These are phyloP conservation scores for Venturia asperata DNA, from an alignment of 2,329 filamentous ascomycete genomes.

Conservation along the genomic window DNA sequence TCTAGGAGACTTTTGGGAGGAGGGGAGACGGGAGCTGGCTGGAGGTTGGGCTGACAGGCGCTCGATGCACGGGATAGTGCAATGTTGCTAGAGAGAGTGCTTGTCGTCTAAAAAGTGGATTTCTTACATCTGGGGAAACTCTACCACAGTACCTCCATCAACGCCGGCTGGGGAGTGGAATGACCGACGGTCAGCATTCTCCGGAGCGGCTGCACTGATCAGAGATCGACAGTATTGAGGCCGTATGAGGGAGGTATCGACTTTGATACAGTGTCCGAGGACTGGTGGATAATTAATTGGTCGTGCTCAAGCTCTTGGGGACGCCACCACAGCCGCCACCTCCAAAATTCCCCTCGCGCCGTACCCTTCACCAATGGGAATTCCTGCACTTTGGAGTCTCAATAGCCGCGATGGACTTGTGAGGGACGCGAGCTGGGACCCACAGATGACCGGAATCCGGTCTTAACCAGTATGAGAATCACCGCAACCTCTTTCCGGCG, in stretches of 20 bases:
- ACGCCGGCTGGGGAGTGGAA: background rate
- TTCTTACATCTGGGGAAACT: background rate
- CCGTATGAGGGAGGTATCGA: background rate
- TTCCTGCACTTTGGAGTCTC: background rate
- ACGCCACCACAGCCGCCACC: too few relatives aligned
- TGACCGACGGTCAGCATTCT: background rate
- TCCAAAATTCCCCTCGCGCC: too few relatives aligned
- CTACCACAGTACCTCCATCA: background rate
- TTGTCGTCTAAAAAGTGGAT: background rate
- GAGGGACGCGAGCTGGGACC: too few relatives aligned
- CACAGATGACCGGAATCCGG: too few relatives aligned
- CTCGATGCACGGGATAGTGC: background rate
- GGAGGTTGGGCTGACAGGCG: too few relatives aligned
- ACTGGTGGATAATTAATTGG: too few relatives aligned
- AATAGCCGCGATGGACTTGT: background rate
- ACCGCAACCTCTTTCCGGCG: background rate
- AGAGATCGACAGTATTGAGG: background rate
- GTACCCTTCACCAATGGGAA: background rate
- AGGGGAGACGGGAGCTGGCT: too few relatives aligned
- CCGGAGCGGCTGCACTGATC: background rate
- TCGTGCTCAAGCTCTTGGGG: too few relatives aligned
- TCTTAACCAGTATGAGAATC: too few relatives aligned
- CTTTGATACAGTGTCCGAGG: background rate
- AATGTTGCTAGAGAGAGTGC: background rate
- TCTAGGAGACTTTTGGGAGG: too few relatives aligned